Evolutionary conservation across 306 rosid species (phyloP), one percentile per base, ranked within the genome.

Genomic region (Pyrus betulifolia): DNA sequence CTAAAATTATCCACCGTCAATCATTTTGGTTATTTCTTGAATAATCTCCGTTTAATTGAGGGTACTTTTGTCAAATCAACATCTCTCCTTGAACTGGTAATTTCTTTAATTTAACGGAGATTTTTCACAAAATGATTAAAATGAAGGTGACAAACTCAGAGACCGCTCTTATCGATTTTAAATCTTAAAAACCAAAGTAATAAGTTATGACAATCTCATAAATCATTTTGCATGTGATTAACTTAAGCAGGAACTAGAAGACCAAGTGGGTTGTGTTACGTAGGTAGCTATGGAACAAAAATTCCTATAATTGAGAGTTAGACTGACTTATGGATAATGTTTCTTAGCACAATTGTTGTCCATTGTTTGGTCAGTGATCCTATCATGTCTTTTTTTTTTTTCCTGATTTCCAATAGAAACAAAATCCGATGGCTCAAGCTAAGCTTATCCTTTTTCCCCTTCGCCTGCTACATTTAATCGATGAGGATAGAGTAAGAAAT

Each of bases 41-140:
- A 35, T 6, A 35, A 35, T 6, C 2, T 7, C 0, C 0, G 2
- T 35, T 35, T 7, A 35, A 35, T 35, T 35, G 42, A 7, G 0
- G 2, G 10, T 38, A 38, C 9, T 38, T 38, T 38, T 38, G 10
- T 38, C 10, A 38, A 38, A 38, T 38, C 42, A 7, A 38, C 42
- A 0, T 0, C 10, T 38, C 42, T 0, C 1, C 2, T 33, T 38
- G 40, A 35, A 35, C 0, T 1, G 9, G 1, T 38, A 1, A 1
- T 25, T 25, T 25, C 27, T 25, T 25, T 2, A 25, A 25, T 25
- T 25, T 25, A 25, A 25, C 27, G 27, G 27, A 25, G 27, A 25
- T 25, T 25, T 25, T 25, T 25, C 27, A 25, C 27, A 25, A 25
- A 25, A 25, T 25, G 27, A 1, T 1, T 1, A 25, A 25, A 25